Base-by-base conservation (phyloP, 257 asterid genomes). In the Plectranthus barbatus region DNA sequence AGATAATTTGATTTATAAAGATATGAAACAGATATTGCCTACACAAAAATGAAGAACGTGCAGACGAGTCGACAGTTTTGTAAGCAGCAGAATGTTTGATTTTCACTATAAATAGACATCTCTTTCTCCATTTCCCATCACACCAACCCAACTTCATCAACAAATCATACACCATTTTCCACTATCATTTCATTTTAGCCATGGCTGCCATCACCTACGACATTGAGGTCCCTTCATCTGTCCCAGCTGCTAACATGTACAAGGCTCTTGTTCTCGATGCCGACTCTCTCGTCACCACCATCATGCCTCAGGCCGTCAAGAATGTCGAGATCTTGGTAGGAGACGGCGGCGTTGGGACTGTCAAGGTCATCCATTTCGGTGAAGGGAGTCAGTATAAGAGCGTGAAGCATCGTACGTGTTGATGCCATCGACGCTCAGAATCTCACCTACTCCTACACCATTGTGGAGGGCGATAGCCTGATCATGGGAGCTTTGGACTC, bases 301-400 rank as follows among this genome's bases (percentile, higher is more conserved):
- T 66, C 61, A 5, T 72, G 69, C 81, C 86, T 9, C 57, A 69
- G 6, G 71, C 68, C 6, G 62, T 80, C 56, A 62, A 74, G 37
- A 72, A 52, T 3, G 39, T 52, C 20, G 58, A 52, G 9, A 52
- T 52, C 58, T 13, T 52, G 39, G 58, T 24, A 41, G 81, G 81
- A 31, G 78, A 77, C 18, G 86, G 69, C 17, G 77, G 80, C 0
- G 78, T 52, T 0, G 79, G 80, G n/a, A n/a, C n/a, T n/a, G n/a
- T n/a, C n/a, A n/a, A n/a, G n/a, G n/a, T n/a, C n/a, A n/a, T n/a
- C n/a, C n/a, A n/a, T n/a, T n/a, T n/a, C n/a, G n/a, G n/a, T n/a
- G n/a, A n/a, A n/a, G n/a, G n/a, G n/a, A n/a, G 59, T 3, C 81
- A 50, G 12, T 36, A 55, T 2, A 78, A 78, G 74, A 61, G 59